These are phyloP conservation scores for Pseudogymnoascus sp. DNA, from an alignment of 2,329 filamentous ascomycete genomes.

Conservation along the genomic window DNA sequence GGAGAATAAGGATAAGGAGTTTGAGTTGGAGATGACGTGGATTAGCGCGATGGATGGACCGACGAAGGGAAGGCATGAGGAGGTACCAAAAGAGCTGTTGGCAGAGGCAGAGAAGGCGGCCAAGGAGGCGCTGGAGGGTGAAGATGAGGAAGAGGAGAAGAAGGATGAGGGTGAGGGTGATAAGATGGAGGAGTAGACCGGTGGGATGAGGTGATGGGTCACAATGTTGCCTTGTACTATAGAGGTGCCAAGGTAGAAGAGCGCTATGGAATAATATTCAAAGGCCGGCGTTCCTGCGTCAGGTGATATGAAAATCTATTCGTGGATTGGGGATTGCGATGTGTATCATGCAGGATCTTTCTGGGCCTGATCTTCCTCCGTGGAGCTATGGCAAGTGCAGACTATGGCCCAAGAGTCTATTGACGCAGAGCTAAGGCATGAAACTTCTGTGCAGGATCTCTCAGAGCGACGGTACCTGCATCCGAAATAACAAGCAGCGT, in stretches of 20 bases:
- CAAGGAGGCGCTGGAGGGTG: constrained; percentile 79
- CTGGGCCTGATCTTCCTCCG: not conserved
- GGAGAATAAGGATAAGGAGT: constrained; percentile 99
- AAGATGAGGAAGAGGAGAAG: constrained; percentile 69
- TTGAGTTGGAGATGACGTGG: constrained; percentile 99
- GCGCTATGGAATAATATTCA: constrained; percentile 1
- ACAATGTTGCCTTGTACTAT: constrained; percentile 3
- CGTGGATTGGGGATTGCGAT: not conserved
- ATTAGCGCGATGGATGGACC: constrained; percentile 77
- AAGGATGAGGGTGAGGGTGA: constrained; percentile 51
- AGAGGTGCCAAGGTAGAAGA: constrained; percentile 4
- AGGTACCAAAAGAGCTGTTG: constrained; percentile 81
- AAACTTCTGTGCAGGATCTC: too few relatives aligned
- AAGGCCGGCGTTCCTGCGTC: not conserved
- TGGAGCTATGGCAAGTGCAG: not conserved
- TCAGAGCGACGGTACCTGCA: not conserved
- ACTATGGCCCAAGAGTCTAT: not conserved
- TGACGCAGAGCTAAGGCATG: too few relatives aligned
- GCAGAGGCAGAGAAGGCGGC: constrained; percentile 91
- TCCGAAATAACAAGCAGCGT: not conserved
- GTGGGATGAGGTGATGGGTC: not conserved
- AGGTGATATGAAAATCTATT: not conserved
- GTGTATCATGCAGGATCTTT: not conserved
- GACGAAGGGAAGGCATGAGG: constrained; percentile 85
- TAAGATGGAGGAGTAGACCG: constrained; percentile 78